A percentile compares a stretch with the other conserved stretches of the same genome.
Evolutionary conservation across 2,329 filamentous ascomycete species (phyloP).

Genomic region (Trichophaea hybrida): DNA sequence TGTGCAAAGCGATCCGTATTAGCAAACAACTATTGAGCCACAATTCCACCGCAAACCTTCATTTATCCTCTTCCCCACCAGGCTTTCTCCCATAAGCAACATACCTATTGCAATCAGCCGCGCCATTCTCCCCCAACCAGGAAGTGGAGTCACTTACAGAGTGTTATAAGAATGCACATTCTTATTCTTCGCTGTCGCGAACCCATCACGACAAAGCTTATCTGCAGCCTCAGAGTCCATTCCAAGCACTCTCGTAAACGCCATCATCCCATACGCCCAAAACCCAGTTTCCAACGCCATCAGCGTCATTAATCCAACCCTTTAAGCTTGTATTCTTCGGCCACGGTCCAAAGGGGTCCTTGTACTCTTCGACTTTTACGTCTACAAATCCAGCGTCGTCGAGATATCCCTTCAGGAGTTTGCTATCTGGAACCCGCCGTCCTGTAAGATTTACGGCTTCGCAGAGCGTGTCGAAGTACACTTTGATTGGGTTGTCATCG

Average conservation of each 20-base stretch:
- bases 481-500: not conserved
- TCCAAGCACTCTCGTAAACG: not conserved
- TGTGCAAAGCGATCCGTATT: too few species aligned
- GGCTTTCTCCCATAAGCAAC: not conserved
- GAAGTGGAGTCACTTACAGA: not conserved
- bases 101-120: not conserved
- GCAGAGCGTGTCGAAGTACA: not conserved
- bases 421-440: not conserved
- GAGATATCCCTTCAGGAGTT: not conserved
- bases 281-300: not conserved
- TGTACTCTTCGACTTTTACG: not conserved
- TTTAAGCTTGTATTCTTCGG: not conserved
- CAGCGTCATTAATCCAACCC: not conserved
- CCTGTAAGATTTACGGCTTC: not conserved
- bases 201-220: not conserved
- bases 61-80: too few species aligned
- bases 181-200: not conserved
- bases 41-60: too few species aligned
- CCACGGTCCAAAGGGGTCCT: not conserved
- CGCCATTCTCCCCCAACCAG: not conserved
- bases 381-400: not conserved
- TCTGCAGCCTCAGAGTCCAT: slow-evolving; percentile 1
- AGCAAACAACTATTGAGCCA: too few species aligned
- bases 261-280: not conserved
- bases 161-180: not conserved